Evolutionary conservation across 2,329 filamentous ascomycete genomes (phyloP).

Genomic region (Phaeomoniella chlamydospora): DNA sequence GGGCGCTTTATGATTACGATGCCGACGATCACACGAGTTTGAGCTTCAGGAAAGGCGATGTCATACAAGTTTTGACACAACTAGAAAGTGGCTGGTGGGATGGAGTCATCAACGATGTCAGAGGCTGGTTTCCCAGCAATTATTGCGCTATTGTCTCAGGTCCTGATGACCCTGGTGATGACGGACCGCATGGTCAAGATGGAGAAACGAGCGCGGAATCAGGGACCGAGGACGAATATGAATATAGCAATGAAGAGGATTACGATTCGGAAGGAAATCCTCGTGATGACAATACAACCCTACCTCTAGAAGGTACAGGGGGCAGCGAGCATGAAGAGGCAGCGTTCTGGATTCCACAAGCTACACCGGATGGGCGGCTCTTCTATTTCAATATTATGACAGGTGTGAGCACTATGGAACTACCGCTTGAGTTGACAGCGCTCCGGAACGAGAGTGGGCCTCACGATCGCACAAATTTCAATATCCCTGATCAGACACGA

Average conservation of each 20-base stretch:
- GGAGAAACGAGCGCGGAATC: conserved; percentile 36
- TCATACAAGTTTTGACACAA: conserved; percentile 97
- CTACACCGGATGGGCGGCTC: conserved; percentile 77
- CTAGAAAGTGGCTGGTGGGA: conserved; percentile 99
- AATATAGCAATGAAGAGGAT: conserved; percentile 50
- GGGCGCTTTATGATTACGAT: conserved; percentile 94
- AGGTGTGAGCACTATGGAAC: conserved; percentile 83
- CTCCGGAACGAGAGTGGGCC: conserved; percentile 72
- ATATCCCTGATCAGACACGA: conserved; percentile 76
- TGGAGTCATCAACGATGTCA: conserved; percentile 88
- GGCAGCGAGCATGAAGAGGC: conserved; percentile 63
- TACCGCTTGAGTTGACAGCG: conserved; percentile 80
- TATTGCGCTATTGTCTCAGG: conserved; percentile 81
- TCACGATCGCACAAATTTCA: conserved; percentile 74
- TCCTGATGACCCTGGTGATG: conserved; percentile 56
- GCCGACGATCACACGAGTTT: conserved; percentile 93
- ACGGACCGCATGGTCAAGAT: conserved; percentile 38
- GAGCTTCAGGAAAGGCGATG: conserved; percentile 91
- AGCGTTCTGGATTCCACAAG: conserved; percentile 97
- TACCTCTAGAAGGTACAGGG: conserved; percentile 56
- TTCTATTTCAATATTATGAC: conserved; percentile 99
- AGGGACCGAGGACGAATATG: conserved; percentile 45
- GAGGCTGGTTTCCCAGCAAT: conserved; percentile 98
- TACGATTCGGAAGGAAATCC: conserved; percentile 53
- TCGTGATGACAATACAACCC: conserved; percentile 42